A percentile compares a stretch with the other conserved stretches of the same genome.
These are phyloP conservation scores for Pseudocercospora vitis DNA, from an alignment of 2,329 filamentous ascomycete species.

Conservation along the genomic window DNA sequence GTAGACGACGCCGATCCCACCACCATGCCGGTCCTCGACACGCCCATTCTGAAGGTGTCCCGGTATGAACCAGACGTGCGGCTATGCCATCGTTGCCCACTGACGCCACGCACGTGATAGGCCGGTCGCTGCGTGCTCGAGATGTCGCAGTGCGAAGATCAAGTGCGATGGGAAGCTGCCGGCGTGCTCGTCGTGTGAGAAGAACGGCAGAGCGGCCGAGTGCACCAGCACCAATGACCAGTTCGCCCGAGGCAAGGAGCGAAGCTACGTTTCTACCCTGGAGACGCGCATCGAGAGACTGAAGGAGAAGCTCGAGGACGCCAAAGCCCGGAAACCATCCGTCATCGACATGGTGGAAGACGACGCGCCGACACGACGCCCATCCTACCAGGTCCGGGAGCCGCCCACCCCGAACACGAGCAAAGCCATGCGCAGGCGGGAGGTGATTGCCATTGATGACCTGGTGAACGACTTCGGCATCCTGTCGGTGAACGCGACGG, in stretches of 20 bases:
- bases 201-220: slow-evolving; percentile 78
- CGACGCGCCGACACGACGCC: slow-evolving; percentile 54
- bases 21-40: slow-evolving; percentile 49
- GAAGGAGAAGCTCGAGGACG: slow-evolving; percentile 67
- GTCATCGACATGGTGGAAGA: slow-evolving; percentile 66
- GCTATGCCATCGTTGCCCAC: neutral
- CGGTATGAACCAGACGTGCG: slow-evolving; percentile 63
- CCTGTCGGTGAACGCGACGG: slow-evolving; percentile 92
- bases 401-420: slow-evolving; percentile 34
- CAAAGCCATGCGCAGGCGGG: slow-evolving; percentile 54
- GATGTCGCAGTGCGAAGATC: slow-evolving; percentile 88
- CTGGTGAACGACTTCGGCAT: slow-evolving; percentile 93
- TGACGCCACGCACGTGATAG: slow-evolving; percentile 17
- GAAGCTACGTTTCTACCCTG: slow-evolving; percentile 95
- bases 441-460: slow-evolving; percentile 85
- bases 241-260: slow-evolving; percentile 90
- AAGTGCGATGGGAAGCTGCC: slow-evolving; percentile 97
- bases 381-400: slow-evolving; percentile 32
- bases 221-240: slow-evolving; percentile 95
- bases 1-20: slow-evolving; percentile 32
- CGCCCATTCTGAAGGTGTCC: slow-evolving; percentile 69
- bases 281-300: slow-evolving; percentile 87
- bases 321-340: slow-evolving; percentile 69
- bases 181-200: slow-evolving; percentile 92
- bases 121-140: slow-evolving; percentile 61